Base-by-base conservation (phyloP, 768 basidiomycete genomes). In the Steccherinum ochraceum region DNA sequence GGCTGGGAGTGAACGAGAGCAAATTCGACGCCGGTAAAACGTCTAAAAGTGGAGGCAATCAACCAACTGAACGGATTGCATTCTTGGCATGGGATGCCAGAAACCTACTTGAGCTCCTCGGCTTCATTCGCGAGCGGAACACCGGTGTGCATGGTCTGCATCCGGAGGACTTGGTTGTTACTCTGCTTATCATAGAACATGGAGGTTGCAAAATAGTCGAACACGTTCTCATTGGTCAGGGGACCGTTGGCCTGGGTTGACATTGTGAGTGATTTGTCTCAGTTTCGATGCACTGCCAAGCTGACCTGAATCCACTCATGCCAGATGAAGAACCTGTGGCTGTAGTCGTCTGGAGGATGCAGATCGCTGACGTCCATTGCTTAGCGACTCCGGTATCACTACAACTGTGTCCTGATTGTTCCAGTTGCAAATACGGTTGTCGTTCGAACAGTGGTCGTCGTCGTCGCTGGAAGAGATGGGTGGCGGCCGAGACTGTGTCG, bases 171-270 rank as follows among this genome's bases (percentile, higher is more conserved):
- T 60, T 93, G 89, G 66, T 95, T 95, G 67, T 86, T 93, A 70
- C 88, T 92, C 68, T 89, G 87, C 67, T 90, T 90, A 69, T 94
- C 92, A 65, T 92, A 95, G 72, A 93, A 94, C 81, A 92, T 92
- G 24, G 90, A 93, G 0, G 81, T 81, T 12, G 86, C 74, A 64
- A 95, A 95, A 72, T 94, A 95, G 50, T 93, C 90, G 55, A 94
- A 84, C 46, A 89, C 90, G 62, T 86, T 89, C 57, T 88, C 80
- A 2, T 75, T 66, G 5, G 85, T 82, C 58, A 93, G 74, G 2
- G 84, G 84, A 3, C 89, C 91, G 55, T 89, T 81, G 3, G 83
- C 89, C 81, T 88, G 64, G 20, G 45, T 30, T 35, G 35, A 20
- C 47, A 56, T 39, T 43, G 55, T 50, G 48, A 56, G 48, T 40